Evolutionary conservation across 2,329 filamentous ascomycete genomes (phyloP), one percentile per base, ranked within the genome.

Genomic region (Elsinoe necatrix): DNA sequence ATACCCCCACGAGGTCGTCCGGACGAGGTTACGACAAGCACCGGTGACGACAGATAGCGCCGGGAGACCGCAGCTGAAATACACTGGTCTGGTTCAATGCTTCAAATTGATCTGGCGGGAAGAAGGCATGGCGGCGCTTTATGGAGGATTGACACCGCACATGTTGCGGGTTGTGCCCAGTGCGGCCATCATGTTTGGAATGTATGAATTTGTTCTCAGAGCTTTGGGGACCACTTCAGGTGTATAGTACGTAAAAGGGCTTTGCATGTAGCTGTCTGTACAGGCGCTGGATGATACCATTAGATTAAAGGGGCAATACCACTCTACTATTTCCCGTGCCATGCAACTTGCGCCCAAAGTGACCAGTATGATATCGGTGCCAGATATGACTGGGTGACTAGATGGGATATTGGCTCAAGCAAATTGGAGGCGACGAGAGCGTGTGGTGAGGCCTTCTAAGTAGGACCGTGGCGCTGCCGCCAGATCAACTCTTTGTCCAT

Each of bases 121-220:
- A 66, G 92, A 96, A 70, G 89, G 91, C 48, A 78, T 95, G 71
- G 81, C 84, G 47, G 87, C 86, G 29, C 76, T 97, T 60, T 97
- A 96, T 68, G 91, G 92, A 57, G 91, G 91, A 16, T 77, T 97
- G 66, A 95, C 91, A 12, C 90, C 92, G 47, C 92, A 97, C 69
- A 82, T 97, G 65, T 81, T 96, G 72, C 81, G 91, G 60, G 91
- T 91, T 5, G 91, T 96, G 4, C 92, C 92, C 1, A 93, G 87
- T 63, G 90, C 92, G 6, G 90, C 88, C 63, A 95, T 97, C 70
- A 96, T 95, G 87, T 95, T 96, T 70, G 90, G 89, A 71, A 93
- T 93, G 77, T 95, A 77, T 56, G 76, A 78, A 62, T 72, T 69
- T n/a, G 73, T 77, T n/a, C 63, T 78, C 57, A 73, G 73, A 63